Base-by-base conservation (phyloP, 345 rosid species). In the rapeseed (Brassica napus) region DNA sequence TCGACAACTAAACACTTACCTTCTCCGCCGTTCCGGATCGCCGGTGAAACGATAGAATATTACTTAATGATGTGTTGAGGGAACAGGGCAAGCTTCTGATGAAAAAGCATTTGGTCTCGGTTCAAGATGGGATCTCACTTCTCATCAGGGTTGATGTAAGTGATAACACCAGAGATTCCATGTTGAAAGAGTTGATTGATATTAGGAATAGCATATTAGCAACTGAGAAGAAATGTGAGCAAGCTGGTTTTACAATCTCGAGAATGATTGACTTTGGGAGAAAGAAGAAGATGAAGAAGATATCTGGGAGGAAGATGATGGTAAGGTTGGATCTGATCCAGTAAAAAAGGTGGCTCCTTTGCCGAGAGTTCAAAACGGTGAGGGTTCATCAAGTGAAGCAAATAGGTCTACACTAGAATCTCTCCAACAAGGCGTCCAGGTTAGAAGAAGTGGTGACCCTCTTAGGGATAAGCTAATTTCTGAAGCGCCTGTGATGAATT, bases 151-250 rank as follows among this genome's bases (percentile, higher is more conserved):
- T 88, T 54, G 98, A 95, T 65, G 87, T 81, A 35, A 72, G 73
- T 55, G 96, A 95, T 78, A 88, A 80, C 74, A 89, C 61, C 6
- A 87, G 97, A 80, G 94, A 95, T 82, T 87, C 88, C 34, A 82
- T 84, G 83, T 68, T 91, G 87, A 95, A 91, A 80, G 94, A 95
- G 63, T 81, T 91, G 4, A 93, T 95, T 66, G 87, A 87, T 84
- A 76, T 83, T 54, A 88, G 76, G 77, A 93, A 90, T 60, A 81
- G 62, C 74, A 88, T 91, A 39, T 82, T 72, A 55, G 77, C 83
- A 6, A 79, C 87, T 74, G 88, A 86, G 82, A 93, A 83, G 85
- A 87, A 83, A 79, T 95, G 93, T 60, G 88, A 86, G 64, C 18
- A 18, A 18, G 18, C 18, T 18, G 18, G 18, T 18, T 18, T 18